Conservation (phyloP, 495 filamentous ascomycete species). For the Chaetomium tenue region DNA sequence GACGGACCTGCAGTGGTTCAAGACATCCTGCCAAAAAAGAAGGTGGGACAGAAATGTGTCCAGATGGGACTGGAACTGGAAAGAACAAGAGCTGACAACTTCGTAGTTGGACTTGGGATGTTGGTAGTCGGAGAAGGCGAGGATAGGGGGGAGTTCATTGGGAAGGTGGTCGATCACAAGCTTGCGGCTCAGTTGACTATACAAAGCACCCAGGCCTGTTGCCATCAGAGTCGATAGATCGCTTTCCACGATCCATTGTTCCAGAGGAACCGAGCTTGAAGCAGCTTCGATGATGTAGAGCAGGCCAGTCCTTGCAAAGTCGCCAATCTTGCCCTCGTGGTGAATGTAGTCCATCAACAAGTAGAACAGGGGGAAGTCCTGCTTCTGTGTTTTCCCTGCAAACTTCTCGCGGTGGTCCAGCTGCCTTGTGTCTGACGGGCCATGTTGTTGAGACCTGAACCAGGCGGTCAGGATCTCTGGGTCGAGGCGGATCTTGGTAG, state of each 20-base stretch:
- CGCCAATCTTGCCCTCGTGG: constrained; percentile 84
- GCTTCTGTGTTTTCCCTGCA: constrained; percentile 80
- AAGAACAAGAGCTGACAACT: constrained; percentile 66
- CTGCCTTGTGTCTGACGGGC: constrained; percentile 46
- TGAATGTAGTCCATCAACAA: constrained; percentile 94
- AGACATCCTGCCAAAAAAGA: constrained; percentile 95
- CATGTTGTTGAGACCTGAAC: constrained; percentile 62
- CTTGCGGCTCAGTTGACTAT: constrained; percentile 88
- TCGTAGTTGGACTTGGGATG: constrained; percentile 60
- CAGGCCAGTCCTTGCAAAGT: constrained; percentile 94
- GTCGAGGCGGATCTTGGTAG: constrained; percentile 88
- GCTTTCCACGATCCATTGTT: constrained; percentile 95
- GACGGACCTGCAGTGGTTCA: constrained; percentile 87
- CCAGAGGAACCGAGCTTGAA: constrained; percentile 73
- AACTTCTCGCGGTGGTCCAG: constrained; percentile 60
- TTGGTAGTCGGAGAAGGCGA: constrained; percentile 81
- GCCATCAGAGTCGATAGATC: constrained; percentile 97
- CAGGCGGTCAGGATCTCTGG: constrained; percentile 81
- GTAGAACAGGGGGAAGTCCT: constrained; percentile 95
- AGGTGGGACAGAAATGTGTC: constrained; percentile 93
- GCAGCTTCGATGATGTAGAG: constrained; percentile 95
- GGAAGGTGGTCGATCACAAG: constrained; percentile 60
- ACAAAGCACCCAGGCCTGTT: constrained; percentile 88
- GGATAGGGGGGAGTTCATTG: constrained; percentile 71
- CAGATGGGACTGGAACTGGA: constrained; percentile 73